Conservation (phyloP, 257 asterid species). For the Plantago ovata region DNA sequence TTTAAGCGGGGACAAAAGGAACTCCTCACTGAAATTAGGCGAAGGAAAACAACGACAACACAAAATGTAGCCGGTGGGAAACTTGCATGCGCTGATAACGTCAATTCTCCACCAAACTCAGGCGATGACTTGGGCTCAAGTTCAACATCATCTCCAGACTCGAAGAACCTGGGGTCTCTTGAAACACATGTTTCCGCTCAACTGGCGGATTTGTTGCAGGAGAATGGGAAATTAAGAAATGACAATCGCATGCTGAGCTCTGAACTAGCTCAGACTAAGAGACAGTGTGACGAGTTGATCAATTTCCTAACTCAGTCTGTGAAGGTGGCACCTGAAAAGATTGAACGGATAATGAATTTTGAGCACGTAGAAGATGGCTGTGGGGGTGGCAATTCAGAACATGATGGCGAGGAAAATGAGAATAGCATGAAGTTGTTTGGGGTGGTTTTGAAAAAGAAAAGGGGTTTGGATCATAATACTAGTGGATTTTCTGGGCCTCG, state of each 20-base stretch:
- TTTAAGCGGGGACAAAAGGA: constrained; percentile 66
- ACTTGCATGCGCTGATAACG: constrained; percentile 18
- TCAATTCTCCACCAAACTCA: constrained; percentile 42
- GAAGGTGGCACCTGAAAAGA: constrained; percentile 53
- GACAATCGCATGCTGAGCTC: constrained; percentile 56
- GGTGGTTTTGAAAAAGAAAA: constrained; percentile 55
- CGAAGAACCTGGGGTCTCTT: constrained; percentile 51
- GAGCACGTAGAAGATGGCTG: constrained; percentile 16
- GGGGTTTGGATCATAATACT: constrained; percentile 40
- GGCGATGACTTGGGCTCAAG: constrained; percentile 64
- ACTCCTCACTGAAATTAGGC: constrained; percentile 60
- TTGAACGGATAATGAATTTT: constrained; percentile 47
- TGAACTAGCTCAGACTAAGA: constrained; percentile 59
- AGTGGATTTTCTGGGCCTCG: constrained; percentile 23
- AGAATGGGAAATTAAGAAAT: constrained; percentile 55
- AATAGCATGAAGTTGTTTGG: constrained; percentile 66
- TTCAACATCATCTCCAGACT: constrained; percentile 65
- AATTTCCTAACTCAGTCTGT: constrained; percentile 48
- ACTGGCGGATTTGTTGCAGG: constrained; percentile 54
- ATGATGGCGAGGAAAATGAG: constrained; percentile 40
- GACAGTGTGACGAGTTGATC: constrained; percentile 58
- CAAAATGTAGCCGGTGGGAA: constrained; percentile 27
- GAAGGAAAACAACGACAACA: constrained; percentile 46
- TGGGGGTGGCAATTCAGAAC: constrained; percentile 9
- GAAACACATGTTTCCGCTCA: constrained; percentile 52